These are phyloP conservation scores for Mycena epipterygia DNA, from an alignment of 768 basidiomycete genomes.

Conservation along the genomic window DNA sequence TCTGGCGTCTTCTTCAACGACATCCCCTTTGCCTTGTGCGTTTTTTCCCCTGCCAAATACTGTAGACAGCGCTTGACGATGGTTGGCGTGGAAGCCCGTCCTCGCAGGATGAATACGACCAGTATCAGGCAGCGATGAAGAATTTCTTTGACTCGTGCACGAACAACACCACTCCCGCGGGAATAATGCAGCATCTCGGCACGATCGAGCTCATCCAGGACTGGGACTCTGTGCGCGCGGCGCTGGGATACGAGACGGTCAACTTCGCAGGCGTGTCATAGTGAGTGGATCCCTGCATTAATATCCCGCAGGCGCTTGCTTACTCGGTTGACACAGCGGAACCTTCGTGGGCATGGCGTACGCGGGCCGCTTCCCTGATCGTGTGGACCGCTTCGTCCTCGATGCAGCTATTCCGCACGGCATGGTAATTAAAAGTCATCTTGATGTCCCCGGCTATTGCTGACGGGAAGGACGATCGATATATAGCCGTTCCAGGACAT, in stretches of 20 bases:
- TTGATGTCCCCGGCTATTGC: no score
- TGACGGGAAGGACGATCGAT: no score
- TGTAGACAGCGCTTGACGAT: no score
- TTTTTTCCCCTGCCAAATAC: not conserved
- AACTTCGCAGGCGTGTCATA: conserved; percentile 33
- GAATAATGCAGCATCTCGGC: conserved; percentile 34
- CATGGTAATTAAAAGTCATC: conserved; percentile 23
- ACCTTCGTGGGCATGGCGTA: conserved; percentile 36
- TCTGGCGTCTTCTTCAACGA: conserved; percentile 26
- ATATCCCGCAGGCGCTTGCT: not conserved
- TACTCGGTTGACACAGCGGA: conserved; percentile 23
- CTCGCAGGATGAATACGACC: conserved; percentile 27
- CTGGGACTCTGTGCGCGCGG: conserved; percentile 32
- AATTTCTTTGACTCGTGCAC: conserved; percentile 30
- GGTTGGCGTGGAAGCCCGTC: conserved; percentile 26
- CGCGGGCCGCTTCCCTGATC: conserved; percentile 25
- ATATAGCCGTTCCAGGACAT: conserved; percentile 26
- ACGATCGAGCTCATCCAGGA: conserved; percentile 37
- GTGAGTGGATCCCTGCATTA: conserved; percentile 11
- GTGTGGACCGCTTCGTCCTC: conserved; percentile 32
- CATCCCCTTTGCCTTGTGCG: conserved; percentile 27
- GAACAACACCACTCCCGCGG: conserved; percentile 28
- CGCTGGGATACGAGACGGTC: conserved; percentile 31
- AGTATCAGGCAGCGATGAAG: conserved; percentile 24
- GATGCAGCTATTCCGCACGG: conserved; percentile 37